phyloP scores from a whole-genome alignment of 2,329 filamentous ascomycete genomes.

The Immersiporthe knoxdaviesiana region DNA sequence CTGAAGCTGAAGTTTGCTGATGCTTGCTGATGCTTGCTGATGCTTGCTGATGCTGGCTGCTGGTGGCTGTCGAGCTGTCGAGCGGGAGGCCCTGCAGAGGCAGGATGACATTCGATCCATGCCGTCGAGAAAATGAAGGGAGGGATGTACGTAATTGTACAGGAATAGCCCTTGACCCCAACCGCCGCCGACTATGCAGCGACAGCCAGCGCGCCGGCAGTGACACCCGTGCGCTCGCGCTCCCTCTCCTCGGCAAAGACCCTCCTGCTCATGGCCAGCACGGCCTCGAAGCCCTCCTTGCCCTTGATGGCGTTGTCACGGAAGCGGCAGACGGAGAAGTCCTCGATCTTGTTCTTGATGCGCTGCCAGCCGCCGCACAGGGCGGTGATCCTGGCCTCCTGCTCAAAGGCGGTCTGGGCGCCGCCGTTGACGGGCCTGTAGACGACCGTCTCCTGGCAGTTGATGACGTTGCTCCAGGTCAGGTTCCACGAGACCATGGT shows the following conservation, averaged over 20 bases:
- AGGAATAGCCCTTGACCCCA: no score
- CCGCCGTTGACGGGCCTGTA: constrained; percentile 66
- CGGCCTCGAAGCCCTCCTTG: constrained; percentile 91
- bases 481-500: constrained; percentile 97
- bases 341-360: constrained; percentile 95
- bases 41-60: no score
- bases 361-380: constrained; percentile 96
- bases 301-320: constrained; percentile 89
- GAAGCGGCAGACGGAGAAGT: constrained; percentile 85
- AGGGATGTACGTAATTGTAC: no score
- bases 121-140: neutral
- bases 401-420: constrained; percentile 77
- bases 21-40: no score
- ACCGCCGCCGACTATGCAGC: constrained; percentile 13
- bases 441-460: constrained; percentile 88
- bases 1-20: neutral
- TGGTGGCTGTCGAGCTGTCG: no score
- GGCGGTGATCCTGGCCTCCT: constrained; percentile 91
- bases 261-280: constrained; percentile 88
- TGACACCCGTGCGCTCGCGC: constrained; percentile 47
- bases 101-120: no score
- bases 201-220: constrained; percentile 1
- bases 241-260: constrained; percentile 90
- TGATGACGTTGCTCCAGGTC: constrained; percentile 88
- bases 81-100: neutral